Percentiles rank a stretch among this genome's conserved stretches.
Conservation (phyloP, 257 asterid genomes). For the Gentiana macrophylla region DNA sequence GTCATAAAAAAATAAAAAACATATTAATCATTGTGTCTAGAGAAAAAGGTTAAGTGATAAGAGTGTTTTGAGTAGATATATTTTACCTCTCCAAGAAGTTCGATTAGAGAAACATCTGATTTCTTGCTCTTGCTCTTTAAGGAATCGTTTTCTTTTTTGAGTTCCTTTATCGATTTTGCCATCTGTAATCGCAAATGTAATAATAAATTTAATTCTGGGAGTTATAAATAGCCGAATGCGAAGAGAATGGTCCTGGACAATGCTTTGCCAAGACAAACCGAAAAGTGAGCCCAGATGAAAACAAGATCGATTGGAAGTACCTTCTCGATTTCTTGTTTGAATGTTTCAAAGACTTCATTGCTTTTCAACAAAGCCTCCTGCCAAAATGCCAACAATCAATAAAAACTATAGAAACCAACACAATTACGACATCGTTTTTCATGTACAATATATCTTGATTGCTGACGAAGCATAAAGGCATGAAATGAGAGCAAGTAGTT, state of each 20-base stretch:
- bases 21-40: neutral
- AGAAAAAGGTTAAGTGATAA: neutral
- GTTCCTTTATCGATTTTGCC: conserved; percentile 86
- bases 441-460: too few relatives aligned
- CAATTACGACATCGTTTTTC: too few relatives aligned
- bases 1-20: neutral
- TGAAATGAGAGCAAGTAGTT: too few relatives aligned
- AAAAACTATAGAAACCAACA: neutral
- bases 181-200: conserved; percentile 36
- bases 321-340: conserved; percentile 94
- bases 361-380: conserved; percentile 98
- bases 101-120: conserved; percentile 73
- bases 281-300: too few relatives aligned
- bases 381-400: conserved; percentile 3
- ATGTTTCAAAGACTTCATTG: conserved; percentile 93
- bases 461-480: too few relatives aligned
- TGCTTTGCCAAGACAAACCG: neutral
- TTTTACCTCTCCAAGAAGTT: conserved; percentile 86
- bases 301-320: conserved; percentile 20
- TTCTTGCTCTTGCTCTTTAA: conserved; percentile 76
- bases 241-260: neutral
- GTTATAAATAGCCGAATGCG: neutral
- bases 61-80: neutral
- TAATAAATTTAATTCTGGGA: neutral
- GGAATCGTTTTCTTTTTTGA: conserved; percentile 77